Percentiles rank a stretch among this genome's conserved stretches.
Conservation (phyloP, 2,329 filamentous ascomycete genomes). For the Dryadomyces quercus-mongolicae region DNA sequence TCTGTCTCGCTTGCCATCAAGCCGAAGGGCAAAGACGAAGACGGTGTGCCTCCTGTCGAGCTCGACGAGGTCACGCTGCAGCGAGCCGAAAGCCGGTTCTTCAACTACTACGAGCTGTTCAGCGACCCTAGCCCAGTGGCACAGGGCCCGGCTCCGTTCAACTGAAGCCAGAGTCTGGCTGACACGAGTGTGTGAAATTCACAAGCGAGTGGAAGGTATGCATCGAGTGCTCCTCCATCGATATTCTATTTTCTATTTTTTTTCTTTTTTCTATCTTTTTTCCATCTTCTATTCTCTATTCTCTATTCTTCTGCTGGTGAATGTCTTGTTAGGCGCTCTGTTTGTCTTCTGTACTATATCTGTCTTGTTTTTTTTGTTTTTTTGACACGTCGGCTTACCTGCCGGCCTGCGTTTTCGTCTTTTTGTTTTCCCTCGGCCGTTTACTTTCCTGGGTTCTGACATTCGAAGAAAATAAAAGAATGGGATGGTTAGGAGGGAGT, state of each 20-base stretch:
- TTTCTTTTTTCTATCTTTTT: not conserved
- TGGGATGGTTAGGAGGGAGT: too few species aligned
- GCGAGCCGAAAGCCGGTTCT: conserved; percentile 39
- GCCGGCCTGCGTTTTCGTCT: not conserved
- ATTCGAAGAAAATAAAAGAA: too few species aligned
- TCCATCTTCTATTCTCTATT: not conserved
- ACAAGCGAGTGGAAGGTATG: not conserved
- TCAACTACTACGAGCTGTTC: conserved; percentile 41
- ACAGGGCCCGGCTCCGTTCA: conserved; percentile 38
- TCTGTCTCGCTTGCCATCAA: conserved; percentile 26
- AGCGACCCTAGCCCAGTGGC: conserved; percentile 31
- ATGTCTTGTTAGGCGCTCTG: not conserved
- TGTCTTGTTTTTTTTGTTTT: not conserved
- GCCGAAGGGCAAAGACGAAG: conserved; percentile 26
- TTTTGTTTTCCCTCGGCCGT: not conserved
- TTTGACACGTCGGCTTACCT: not conserved
- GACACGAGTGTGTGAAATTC: not conserved
- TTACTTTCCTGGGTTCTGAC: not conserved
- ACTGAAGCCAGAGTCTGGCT: conserved; percentile 15
- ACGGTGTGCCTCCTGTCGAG: conserved; percentile 27
- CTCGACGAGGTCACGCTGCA: conserved; percentile 37
- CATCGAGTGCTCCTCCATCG: not conserved
- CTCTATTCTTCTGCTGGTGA: not conserved
- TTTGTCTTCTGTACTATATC: not conserved
- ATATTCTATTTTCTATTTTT: not conserved